phyloP scores from a whole-genome alignment of 2,329 filamentous ascomycete genomes.

The Calcarisporium arbuscula region DNA sequence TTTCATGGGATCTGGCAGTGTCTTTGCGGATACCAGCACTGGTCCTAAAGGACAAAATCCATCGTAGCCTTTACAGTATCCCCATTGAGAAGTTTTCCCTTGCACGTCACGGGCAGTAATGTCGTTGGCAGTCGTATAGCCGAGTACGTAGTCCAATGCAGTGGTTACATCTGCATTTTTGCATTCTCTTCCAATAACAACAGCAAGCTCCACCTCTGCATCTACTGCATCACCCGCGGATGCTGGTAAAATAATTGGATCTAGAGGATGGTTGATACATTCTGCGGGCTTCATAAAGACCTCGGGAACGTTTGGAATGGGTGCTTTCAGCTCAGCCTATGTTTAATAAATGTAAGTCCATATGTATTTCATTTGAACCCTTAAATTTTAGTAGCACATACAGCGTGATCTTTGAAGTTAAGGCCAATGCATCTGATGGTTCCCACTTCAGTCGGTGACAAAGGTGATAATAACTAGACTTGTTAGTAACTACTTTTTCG shows the following conservation, averaged over 20 bases:
- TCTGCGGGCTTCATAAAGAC: constrained; percentile 39
- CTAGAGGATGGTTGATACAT: constrained; percentile 31
- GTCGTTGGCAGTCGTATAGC: constrained; percentile 52
- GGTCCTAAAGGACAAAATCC: constrained; percentile 38
- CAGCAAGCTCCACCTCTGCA: constrained; percentile 44
- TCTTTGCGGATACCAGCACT: constrained; percentile 9
- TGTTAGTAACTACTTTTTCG: neutral
- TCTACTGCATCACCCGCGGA: constrained; percentile 39
- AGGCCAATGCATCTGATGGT: constrained; percentile 39
- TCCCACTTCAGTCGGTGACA: constrained; percentile 8
- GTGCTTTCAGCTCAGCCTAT: constrained; percentile 19
- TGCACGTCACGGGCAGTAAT: constrained; percentile 46
- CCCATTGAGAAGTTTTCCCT: constrained; percentile 41
- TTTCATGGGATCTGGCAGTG: constrained; percentile 6
- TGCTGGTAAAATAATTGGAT: constrained; percentile 37
- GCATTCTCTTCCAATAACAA: constrained; percentile 39
- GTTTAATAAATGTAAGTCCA: neutral
- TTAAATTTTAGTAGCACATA: constrained; percentile 15
- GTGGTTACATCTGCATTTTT: constrained; percentile 41
- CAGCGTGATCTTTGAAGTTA: constrained; percentile 30
- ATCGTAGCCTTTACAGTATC: constrained; percentile 45
- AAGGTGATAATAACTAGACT: constrained; percentile 8
- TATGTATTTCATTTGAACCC: constrained; percentile 12
- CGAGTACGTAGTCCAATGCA: constrained; percentile 45
- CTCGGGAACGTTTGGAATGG: constrained; percentile 13